Base-by-base conservation (phyloP, 805 yeast genomes). In the Candida ulmi region DNA sequence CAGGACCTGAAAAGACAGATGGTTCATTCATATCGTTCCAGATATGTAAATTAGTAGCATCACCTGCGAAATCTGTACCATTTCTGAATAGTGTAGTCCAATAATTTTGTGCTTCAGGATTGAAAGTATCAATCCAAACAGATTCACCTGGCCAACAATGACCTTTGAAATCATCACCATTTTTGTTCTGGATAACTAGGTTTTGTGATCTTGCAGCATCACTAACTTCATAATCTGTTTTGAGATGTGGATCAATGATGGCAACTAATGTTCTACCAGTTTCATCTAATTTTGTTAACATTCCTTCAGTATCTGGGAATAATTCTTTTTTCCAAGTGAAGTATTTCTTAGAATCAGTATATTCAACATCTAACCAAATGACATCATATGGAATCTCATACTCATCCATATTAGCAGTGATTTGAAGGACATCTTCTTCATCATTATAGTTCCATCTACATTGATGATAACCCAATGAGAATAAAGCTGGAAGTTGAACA, bases 21-120 rank as follows among this genome's bases (percentile, higher is more conserved):
- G 98, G 97, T 63, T 93, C 99, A 62, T 85, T 87, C 99, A 93
- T 93, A 60, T 93, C 99, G 61, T 91, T 93, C 99, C 99, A 93
- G 16, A 93, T 65, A 53, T 82, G 82, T 35, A 88, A 60, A 54
- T 93, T 93, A 12, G 73, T 66, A 9, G 83, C 72, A 33, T 63
- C 52, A 1, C 74, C 75, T 38, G 70, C 66, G 38, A 73, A 67
- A 2, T 61, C 54, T 4, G 68, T 57, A 9, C 80, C 78, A 41
- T 69, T 67, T 18, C 55, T 57, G 52, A 74, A 78, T 35, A 76
- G 70, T 2, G 60, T 44, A 35, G 63, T 65, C 96, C 96, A 90
- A 42, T 72, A 70, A 5, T 58, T 55, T 39, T 65, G 72, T 2
- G 88, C 74, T 1, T 61, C 52, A 1, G 90, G 87, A 54, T 80